phyloP scores from a whole-genome alignment of 768 basidiomycete species.

The Leucocoprinus birnbaumii region DNA sequence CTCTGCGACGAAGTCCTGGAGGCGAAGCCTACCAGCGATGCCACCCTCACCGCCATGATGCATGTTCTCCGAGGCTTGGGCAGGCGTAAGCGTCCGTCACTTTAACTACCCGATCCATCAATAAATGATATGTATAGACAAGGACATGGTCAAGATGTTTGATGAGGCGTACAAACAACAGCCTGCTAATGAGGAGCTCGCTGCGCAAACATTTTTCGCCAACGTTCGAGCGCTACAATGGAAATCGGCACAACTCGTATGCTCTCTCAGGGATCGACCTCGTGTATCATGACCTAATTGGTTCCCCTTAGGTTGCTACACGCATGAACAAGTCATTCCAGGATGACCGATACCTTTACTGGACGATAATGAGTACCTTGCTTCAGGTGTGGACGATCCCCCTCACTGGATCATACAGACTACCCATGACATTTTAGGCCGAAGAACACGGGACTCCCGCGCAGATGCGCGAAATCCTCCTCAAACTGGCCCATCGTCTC shows the following conservation, averaged over 20 bases:
- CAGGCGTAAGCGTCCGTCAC: slow-evolving; percentile 40
- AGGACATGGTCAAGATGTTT: slow-evolving; percentile 81
- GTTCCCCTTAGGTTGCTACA: slow-evolving; percentile 61
- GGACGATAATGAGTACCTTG: slow-evolving; percentile 77
- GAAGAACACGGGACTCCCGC: slow-evolving; percentile 61
- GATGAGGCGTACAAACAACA: slow-evolving; percentile 84
- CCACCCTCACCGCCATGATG: slow-evolving; percentile 76
- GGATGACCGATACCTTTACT: slow-evolving; percentile 77
- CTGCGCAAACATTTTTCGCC: slow-evolving; percentile 81
- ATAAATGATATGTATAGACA: slow-evolving; percentile 38
- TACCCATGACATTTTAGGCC: slow-evolving; percentile 41
- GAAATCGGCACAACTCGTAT: slow-evolving; percentile 83
- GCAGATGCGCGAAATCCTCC: slow-evolving; percentile 63
- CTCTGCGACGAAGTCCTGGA: slow-evolving; percentile 81
- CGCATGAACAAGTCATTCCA: slow-evolving; percentile 85
- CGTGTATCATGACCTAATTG: slow-evolving; percentile 9
- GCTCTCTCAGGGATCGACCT: slow-evolving; percentile 5
- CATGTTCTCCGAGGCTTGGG: slow-evolving; percentile 80
- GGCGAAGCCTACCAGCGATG: slow-evolving; percentile 69
- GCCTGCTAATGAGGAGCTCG: slow-evolving; percentile 80
- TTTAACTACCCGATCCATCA: not conserved
- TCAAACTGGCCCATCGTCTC: slow-evolving; percentile 76
- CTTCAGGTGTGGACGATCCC: slow-evolving; percentile 54
- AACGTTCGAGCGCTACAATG: slow-evolving; percentile 77
- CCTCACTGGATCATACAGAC: not conserved